A percentile compares a stretch with the other conserved stretches of the same genome.
Evolutionary conservation across 257 asterid species (phyloP).

Genomic region (Parsonsia alboflavescens): DNA sequence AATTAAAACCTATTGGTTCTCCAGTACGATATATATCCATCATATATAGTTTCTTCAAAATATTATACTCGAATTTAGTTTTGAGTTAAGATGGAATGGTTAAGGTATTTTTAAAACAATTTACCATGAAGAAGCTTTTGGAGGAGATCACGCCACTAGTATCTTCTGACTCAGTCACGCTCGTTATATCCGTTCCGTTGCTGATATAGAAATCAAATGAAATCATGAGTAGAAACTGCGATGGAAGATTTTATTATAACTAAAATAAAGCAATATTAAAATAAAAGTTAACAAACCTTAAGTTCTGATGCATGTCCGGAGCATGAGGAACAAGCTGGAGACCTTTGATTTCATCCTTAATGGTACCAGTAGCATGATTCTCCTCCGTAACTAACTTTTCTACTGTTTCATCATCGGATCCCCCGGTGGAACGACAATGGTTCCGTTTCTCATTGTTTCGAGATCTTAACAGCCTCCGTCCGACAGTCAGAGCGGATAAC

Average conservation of each 20-base stretch:
- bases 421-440: background rate
- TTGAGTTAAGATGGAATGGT: background rate
- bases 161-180: background rate
- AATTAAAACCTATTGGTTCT: background rate
- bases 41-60: background rate
- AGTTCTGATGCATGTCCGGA: constrained; percentile 4
- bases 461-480: constrained; percentile 31
- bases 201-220: constrained; percentile 11
- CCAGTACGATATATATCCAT: too few relatives aligned
- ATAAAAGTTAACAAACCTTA: constrained; percentile 3
- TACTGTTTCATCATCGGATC: background rate
- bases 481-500: constrained; percentile 15
- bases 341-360: constrained; percentile 17
- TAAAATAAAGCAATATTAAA: background rate
- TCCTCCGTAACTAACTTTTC: constrained; percentile 14
- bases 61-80: background rate
- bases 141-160: background rate
- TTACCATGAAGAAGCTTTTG: constrained; percentile 23
- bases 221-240: background rate
- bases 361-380: background rate
- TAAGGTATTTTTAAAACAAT: background rate
- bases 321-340: constrained; percentile 1
- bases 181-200: constrained; percentile 8
- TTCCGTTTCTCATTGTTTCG: constrained; percentile 9
- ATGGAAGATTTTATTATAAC: background rate